These are phyloP conservation scores for Cutaneotrichosporon sp. DNA, from an alignment of 1,284 basidiomycete genomes.

Conservation along the genomic window DNA sequence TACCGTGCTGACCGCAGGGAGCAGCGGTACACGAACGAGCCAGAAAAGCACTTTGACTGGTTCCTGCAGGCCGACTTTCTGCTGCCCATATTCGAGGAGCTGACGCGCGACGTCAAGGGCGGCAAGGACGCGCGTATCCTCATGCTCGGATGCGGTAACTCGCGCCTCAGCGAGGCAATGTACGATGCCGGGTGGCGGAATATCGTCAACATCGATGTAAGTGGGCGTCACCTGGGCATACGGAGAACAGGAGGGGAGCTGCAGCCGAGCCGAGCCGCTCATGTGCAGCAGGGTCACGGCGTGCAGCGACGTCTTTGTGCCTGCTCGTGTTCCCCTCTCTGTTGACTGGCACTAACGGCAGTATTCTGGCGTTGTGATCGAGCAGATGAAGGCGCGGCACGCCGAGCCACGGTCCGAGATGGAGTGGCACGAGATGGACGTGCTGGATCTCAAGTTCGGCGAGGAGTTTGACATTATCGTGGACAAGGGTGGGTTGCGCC, in stretches of 20 bases:
- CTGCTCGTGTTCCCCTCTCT: slow-evolving; percentile 41
- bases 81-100: slow-evolving; percentile 38
- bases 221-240: too few relatives aligned
- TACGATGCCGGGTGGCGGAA: slow-evolving; percentile 82
- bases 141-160: slow-evolving; percentile 90
- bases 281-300: too few relatives aligned
- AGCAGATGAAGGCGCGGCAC: slow-evolving; percentile 69
- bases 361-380: slow-evolving; percentile 76
- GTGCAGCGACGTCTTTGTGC: too few relatives aligned
- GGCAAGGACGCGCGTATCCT: slow-evolving; percentile 63
- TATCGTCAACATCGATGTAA: slow-evolving; percentile 82
- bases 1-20: slow-evolving; percentile 48
- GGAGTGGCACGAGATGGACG: slow-evolving; percentile 86
- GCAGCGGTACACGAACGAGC: slow-evolving; percentile 62
- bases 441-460: slow-evolving; percentile 65
- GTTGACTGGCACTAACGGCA: slow-evolving; percentile 33
- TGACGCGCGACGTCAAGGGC: slow-evolving; percentile 21
- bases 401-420: slow-evolving; percentile 58
- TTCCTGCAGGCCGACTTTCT: slow-evolving; percentile 45
- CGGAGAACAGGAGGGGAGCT: too few relatives aligned
- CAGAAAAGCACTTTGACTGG: slow-evolving; percentile 69
- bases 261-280: too few relatives aligned
- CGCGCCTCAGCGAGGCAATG: slow-evolving; percentile 61
- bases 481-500: slow-evolving; percentile 65
- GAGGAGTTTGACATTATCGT: slow-evolving; percentile 77